Conservation (phyloP, 2,329 filamentous ascomycete genomes). For the Botrytis elliptica region DNA sequence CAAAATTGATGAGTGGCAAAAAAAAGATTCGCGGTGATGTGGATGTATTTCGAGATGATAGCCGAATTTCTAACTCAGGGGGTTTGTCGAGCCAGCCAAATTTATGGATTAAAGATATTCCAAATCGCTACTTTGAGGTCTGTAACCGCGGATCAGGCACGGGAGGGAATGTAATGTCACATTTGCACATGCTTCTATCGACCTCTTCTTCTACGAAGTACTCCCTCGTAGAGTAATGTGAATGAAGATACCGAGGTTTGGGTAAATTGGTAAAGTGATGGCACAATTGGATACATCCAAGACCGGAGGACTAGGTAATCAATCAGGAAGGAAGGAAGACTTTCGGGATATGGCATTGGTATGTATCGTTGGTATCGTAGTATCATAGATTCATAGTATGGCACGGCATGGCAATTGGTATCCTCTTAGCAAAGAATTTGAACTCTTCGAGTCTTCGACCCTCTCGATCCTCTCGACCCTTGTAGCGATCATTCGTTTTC, state of each 20-base stretch:
- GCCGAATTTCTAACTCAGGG: not conserved
- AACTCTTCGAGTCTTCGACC: not conserved
- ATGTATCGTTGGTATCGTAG: too few species aligned
- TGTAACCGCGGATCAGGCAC: not conserved
- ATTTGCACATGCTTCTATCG: not conserved
- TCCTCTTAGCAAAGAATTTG: not conserved
- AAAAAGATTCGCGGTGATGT: not conserved
- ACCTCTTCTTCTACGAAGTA: too few species aligned
- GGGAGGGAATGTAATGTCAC: too few species aligned
- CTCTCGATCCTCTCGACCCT: not conserved
- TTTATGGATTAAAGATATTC: not conserved
- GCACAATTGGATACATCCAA: not conserved
- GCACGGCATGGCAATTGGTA: not conserved
- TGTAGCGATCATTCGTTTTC: constrained; percentile 17
- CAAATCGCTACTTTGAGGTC: not conserved
- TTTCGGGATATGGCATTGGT: not conserved
- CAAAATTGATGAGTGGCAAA: constrained; percentile 9
- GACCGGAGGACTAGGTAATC: not conserved
- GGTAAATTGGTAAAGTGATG: not conserved
- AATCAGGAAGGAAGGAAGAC: not conserved
- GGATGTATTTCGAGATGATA: not conserved
- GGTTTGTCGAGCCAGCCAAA: not conserved
- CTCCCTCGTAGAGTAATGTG: not conserved
- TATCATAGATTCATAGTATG: not conserved
- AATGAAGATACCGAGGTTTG: not conserved